phyloP scores from a whole-genome alignment of 495 filamentous ascomycete genomes.

The Penicillium flavigenum region DNA sequence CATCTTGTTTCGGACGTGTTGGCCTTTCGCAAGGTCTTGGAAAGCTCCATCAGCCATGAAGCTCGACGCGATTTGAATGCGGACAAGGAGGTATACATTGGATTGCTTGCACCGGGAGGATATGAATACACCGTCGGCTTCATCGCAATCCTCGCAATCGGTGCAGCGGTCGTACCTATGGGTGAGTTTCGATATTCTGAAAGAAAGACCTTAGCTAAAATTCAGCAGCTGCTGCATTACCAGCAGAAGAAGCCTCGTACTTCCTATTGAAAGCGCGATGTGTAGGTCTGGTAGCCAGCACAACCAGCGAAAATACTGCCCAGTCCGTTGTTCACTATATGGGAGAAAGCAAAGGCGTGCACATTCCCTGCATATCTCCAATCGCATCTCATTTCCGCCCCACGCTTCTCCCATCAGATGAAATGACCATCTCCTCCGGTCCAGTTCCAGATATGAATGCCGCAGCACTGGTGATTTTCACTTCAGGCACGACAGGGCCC shows the following conservation, averaged over 20 bases:
- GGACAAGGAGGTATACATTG: conserved; percentile 46
- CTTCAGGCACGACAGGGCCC: conserved; percentile 46
- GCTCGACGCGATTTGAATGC: conserved; percentile 25
- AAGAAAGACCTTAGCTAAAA: neutral
- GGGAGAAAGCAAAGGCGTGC: conserved; percentile 16
- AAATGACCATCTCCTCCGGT: conserved; percentile 28
- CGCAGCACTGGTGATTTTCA: conserved; percentile 39
- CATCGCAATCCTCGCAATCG: conserved; percentile 43
- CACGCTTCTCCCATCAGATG: conserved; percentile 10
- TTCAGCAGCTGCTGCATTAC: conserved; percentile 25
- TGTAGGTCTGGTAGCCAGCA: conserved; percentile 25
- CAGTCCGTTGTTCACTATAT: conserved; percentile 20
- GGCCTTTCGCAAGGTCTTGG: conserved; percentile 22
- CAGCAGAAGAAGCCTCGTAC: conserved; percentile 46
- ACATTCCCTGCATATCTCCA: conserved; percentile 22
- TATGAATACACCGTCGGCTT: conserved; percentile 51
- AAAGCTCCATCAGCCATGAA: conserved; percentile 10
- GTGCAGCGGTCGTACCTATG: conserved; percentile 42
- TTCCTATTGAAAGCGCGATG: conserved; percentile 38
- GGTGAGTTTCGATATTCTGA: conserved; percentile 15
- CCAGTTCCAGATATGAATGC: conserved; percentile 27
- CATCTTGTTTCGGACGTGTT: conserved; percentile 25
- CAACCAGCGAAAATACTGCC: conserved; percentile 17
- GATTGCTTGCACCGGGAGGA: conserved; percentile 44
- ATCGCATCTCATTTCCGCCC: conserved; percentile 23